These are phyloP conservation scores for Schrenkiella parvula DNA, from an alignment of 345 rosid species.

Conservation along the genomic window DNA sequence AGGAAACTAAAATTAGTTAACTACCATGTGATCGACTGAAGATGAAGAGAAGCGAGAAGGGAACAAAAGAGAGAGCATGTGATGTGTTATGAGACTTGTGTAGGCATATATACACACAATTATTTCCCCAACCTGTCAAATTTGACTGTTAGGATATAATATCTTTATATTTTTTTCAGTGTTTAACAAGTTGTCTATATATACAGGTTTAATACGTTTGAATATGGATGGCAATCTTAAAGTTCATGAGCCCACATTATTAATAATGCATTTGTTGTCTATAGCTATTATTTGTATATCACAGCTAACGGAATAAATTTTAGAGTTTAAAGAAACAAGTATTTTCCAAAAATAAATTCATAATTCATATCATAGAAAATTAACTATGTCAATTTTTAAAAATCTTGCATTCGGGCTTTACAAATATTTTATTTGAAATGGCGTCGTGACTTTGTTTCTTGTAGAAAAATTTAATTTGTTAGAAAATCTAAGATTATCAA, in stretches of 20 bases:
- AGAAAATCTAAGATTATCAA: neutral
- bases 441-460: neutral
- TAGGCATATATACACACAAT: neutral
- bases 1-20: neutral
- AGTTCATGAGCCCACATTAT: conserved; percentile 16
- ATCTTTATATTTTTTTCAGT: neutral
- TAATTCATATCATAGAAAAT: neutral
- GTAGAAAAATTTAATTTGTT: neutral
- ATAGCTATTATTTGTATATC: neutral
- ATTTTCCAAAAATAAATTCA: neutral
- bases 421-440: neutral
- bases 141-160: conserved; percentile 16
- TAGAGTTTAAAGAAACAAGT: neutral
- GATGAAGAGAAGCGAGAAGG: conserved; percentile 10
- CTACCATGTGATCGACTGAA: conserved; percentile 3
- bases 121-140: conserved; percentile 28
- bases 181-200: conserved; percentile 4
- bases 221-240: conserved; percentile 17
- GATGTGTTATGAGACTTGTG: conserved; percentile 24
- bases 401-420: neutral
- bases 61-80: conserved; percentile 22
- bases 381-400: neutral
- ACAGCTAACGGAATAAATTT: neutral
- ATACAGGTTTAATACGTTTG: conserved; percentile 8
- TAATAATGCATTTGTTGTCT: conserved; percentile 5